Evolutionary conservation across 371 early-diverging fungal genomes (phyloP).

Genomic region (Actinomucor elegans): DNA sequence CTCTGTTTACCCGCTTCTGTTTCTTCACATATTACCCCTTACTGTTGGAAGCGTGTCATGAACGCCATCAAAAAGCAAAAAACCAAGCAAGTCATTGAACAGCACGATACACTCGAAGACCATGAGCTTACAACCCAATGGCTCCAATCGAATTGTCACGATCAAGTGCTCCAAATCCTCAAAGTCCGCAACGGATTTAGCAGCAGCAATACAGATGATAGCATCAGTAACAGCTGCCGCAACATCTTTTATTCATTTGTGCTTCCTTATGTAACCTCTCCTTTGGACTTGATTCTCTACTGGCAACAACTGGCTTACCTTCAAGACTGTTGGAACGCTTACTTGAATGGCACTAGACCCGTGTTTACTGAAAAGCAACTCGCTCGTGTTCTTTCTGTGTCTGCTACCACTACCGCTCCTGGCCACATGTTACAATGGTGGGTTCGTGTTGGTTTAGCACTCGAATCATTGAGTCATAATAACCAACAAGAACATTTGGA

Average conservation of each 20-base stretch:
- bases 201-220: neutral
- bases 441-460: slow-evolving; percentile 23
- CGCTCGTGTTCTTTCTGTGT: slow-evolving; percentile 1
- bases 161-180: slow-evolving; percentile 18
- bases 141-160: slow-evolving; percentile 12
- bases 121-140: slow-evolving; percentile 3
- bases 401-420: slow-evolving; percentile 21
- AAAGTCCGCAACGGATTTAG: slow-evolving; percentile 16
- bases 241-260: slow-evolving; percentile 36
- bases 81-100: neutral
- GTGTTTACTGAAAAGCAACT: slow-evolving; percentile 17
- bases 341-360: slow-evolving; percentile 12
- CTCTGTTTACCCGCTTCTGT: slow-evolving; percentile 22
- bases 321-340: slow-evolving; percentile 19
- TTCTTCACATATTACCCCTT: neutral
- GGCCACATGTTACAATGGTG: slow-evolving; percentile 32
- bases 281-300: slow-evolving; percentile 33
- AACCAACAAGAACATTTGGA: slow-evolving; percentile 9
- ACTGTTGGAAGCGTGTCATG: slow-evolving; percentile 10
- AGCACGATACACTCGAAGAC: neutral
- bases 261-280: slow-evolving; percentile 33
- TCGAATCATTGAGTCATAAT: slow-evolving; percentile 14
- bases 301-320: slow-evolving; percentile 29
- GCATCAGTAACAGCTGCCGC: slow-evolving; percentile 13
- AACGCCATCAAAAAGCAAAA: neutral